phyloP scores from a whole-genome alignment of 352 stramenopile genomes.

The Globisporangium cederbergense region DNA sequence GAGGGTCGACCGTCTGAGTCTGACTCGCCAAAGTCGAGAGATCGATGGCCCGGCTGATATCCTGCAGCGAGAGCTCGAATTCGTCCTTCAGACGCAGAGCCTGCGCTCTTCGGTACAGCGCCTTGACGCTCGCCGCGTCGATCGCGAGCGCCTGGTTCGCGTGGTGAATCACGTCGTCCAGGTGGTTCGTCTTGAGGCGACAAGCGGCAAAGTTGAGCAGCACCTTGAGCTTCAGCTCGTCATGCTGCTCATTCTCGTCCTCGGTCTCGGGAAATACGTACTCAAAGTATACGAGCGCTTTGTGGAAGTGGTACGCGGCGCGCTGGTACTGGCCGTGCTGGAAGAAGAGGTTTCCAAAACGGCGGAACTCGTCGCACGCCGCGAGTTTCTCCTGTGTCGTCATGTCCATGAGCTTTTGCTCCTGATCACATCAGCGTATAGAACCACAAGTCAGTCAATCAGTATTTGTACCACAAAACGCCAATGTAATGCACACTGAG shows the following conservation, averaged over 20 bases:
- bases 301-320: slow-evolving; percentile 79
- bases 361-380: slow-evolving; percentile 63
- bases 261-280: slow-evolving; percentile 79
- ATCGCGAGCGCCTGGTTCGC: slow-evolving; percentile 53
- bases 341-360: slow-evolving; percentile 74
- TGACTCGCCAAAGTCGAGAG: slow-evolving; percentile 7
- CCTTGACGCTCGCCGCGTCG: slow-evolving; percentile 55
- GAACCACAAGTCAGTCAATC: slow-evolving; percentile 1
- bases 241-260: slow-evolving; percentile 40
- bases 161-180: slow-evolving; percentile 74
- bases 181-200: slow-evolving; percentile 65
- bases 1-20: slow-evolving; percentile 21
- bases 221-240: slow-evolving; percentile 52
- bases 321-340: slow-evolving; percentile 77
- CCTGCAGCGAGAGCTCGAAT: slow-evolving; percentile 52
- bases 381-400: slow-evolving; percentile 54
- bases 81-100: slow-evolving; percentile 63
- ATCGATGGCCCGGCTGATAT: slow-evolving; percentile 41
- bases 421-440: slow-evolving; percentile 12
- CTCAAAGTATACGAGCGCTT: slow-evolving; percentile 83
- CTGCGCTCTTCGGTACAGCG: slow-evolving; percentile 65
- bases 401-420: slow-evolving; percentile 89
- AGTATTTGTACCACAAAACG: not conserved
- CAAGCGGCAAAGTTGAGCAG: slow-evolving; percentile 77
- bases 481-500: slow-evolving; percentile 3